Percentiles rank a stretch among this genome's conserved stretches.
Conservation (phyloP, 441 rosid genomes). For the Gossypium gossypioides region DNA sequence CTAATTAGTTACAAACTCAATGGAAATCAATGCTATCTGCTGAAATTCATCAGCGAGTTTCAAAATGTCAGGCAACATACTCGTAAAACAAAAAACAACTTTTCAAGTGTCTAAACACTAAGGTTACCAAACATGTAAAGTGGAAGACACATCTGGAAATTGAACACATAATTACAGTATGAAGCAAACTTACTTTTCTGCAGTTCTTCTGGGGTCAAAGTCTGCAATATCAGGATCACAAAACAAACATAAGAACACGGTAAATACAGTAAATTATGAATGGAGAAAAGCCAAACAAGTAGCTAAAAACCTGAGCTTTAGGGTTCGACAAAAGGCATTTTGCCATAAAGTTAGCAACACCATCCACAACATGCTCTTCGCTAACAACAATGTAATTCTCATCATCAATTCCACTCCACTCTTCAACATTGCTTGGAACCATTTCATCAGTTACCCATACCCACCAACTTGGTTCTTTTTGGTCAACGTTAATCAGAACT, state of each 20-base stretch:
- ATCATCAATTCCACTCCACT: conserved; percentile 67
- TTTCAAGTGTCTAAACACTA: background rate
- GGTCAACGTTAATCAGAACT: conserved; percentile 53
- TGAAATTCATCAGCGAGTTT: background rate
- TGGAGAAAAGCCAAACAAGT: background rate
- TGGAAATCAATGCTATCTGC: background rate
- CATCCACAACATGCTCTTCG: conserved; percentile 81
- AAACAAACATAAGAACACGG: conserved; percentile 18
- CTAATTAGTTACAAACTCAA: background rate
- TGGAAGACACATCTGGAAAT: background rate
- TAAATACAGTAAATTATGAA: background rate
- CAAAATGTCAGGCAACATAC: background rate
- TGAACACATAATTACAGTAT: background rate
- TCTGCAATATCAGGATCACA: conserved; percentile 40
- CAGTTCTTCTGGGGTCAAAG: conserved; percentile 62
- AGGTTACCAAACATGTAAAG: background rate
- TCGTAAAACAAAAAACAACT: background rate
- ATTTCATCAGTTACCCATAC: conserved; percentile 83
- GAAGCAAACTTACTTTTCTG: conserved; percentile 50
- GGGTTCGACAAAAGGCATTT: conserved; percentile 73
- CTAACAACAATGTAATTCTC: conserved; percentile 60
- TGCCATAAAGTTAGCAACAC: conserved; percentile 84
- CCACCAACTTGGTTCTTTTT: conserved; percentile 89
- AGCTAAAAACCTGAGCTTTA: conserved; percentile 45
- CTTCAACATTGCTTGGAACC: conserved; percentile 67